Conservation (phyloP, 2,329 filamentous ascomycete genomes). For the Cladosporium colombiae region DNA sequence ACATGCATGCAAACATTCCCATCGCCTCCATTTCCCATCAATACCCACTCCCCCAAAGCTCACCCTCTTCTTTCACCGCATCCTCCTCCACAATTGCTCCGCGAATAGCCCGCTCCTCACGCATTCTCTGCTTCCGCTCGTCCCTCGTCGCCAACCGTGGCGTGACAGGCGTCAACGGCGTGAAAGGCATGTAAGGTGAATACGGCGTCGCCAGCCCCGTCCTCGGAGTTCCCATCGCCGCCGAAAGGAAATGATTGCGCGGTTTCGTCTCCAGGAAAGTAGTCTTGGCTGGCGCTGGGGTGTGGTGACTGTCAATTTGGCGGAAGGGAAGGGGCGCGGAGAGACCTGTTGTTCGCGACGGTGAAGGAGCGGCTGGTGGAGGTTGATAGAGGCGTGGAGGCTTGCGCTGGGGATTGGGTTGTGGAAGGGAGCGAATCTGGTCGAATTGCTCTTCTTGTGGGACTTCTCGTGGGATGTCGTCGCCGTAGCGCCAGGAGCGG, state of each 20-base stretch:
- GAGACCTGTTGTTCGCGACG: conserved; percentile 2
- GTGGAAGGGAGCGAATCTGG: conserved; percentile 30
- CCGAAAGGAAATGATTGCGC: conserved; percentile 24
- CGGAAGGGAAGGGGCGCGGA: conserved; percentile 15
- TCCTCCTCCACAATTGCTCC: conserved; percentile 62
- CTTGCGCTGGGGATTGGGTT: conserved; percentile 29
- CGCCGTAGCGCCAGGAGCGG: conserved; percentile 24
- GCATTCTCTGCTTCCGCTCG: conserved; percentile 69
- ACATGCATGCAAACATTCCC: too few relatives aligned
- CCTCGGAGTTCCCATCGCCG: conserved; percentile 46
- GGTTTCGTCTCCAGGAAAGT: conserved; percentile 44
- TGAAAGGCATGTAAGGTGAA: conserved; percentile 77
- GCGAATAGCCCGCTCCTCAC: conserved; percentile 57
- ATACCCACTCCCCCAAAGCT: conserved; percentile 57
- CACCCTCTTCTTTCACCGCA: conserved; percentile 60
- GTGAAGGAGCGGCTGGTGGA: neutral
- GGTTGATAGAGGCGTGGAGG: neutral
- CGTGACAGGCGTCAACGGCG: conserved; percentile 73
- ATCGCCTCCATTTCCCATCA: too few relatives aligned
- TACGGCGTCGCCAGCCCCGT: conserved; percentile 68
- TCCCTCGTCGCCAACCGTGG: conserved; percentile 71
- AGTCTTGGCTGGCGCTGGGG: conserved; percentile 38
- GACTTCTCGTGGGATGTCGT: conserved; percentile 18
- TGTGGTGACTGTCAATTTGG: conserved; percentile 16
- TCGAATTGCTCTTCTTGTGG: conserved; percentile 26